Base-by-base conservation (phyloP, 352 stramenopile genomes). In the Pseudoperonospora humuli region DNA sequence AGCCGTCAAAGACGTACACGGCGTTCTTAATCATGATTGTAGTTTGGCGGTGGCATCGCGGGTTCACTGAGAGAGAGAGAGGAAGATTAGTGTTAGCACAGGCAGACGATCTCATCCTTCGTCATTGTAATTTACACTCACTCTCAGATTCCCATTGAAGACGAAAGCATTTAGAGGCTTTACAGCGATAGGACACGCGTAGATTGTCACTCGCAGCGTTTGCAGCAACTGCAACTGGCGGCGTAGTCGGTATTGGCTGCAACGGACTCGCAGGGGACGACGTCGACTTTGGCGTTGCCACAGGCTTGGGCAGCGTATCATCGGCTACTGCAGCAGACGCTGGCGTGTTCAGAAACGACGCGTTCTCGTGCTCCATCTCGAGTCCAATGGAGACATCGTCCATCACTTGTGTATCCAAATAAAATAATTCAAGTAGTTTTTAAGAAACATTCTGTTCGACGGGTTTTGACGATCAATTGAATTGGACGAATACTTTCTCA, bases 1-100 rank as follows among this genome's bases (percentile, higher is more conserved):
- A 92, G 25, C 82, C 82, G 37, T 93, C 82, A 39, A 93, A 93
- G 19, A 90, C 48, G 46, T 87, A 89, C 17, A 85, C 59, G 19
- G 62, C 61, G 21, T 67, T 60, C 13, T 76, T 63, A n/a, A 78
- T 62, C 21, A 74, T 57, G 27, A 92, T 71, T 11, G 73, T 73
- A 14, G 82, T 91, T 66, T 89, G 86, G 15, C 54, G 68, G 7
- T 53, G 44, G 39, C 72, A 89, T 19, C 79, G 74, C 31, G 79
- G 79, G 41, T 91, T 91, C 57, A 87, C 79, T 91, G 29, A 32
- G n/a, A 23, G 31, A 43, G 9, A 45, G 14, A 27, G 7, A 27
- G 9, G 18, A n/a, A 44, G 34, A 9, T 23, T 32, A 31, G 17
- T 26, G 7, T 42, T 3, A 37, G 23, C 20, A 28, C 13, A 7